These are phyloP conservation scores for Botrytis hyacinthi DNA, from an alignment of 2,329 filamentous ascomycete species.

Conservation along the genomic window DNA sequence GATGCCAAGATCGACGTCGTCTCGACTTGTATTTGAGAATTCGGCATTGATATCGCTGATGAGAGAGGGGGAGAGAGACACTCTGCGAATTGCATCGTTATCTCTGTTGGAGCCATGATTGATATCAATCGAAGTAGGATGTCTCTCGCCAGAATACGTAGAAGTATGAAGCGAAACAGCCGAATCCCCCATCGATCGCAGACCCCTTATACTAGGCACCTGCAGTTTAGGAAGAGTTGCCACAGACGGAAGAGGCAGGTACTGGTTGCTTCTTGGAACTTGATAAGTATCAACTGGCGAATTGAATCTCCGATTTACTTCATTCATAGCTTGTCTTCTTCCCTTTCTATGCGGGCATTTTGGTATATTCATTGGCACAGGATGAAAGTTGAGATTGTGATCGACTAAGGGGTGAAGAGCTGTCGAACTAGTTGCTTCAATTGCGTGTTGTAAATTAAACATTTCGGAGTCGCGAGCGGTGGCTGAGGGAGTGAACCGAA, in stretches of 20 bases:
- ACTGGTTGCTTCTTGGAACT: constrained; percentile 1
- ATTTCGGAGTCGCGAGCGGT: constrained; percentile 20
- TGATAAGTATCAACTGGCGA: background rate
- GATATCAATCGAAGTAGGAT: background rate
- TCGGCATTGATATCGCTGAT: background rate
- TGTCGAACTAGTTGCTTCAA: constrained; percentile 19
- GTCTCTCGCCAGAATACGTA: background rate
- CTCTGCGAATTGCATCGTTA: background rate
- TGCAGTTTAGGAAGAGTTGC: background rate
- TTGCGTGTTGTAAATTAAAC: constrained; percentile 13
- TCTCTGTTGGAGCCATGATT: background rate
- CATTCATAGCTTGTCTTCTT: background rate
- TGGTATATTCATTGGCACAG: background rate
- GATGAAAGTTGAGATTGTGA: background rate
- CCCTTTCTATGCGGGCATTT: constrained; percentile 17
- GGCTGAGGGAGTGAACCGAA: constrained; percentile 19
- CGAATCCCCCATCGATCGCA: background rate
- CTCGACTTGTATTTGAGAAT: background rate
- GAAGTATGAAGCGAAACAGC: background rate
- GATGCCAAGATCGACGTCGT: constrained; percentile 10
- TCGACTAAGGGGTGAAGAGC: constrained; percentile 14
- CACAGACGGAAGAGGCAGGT: constrained; percentile 4
- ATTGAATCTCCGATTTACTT: background rate
- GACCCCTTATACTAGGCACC: background rate
- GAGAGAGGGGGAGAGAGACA: constrained; percentile 3